Base-by-base conservation (phyloP, 257 asterid genomes). In the Anisodus tanguticus region DNA sequence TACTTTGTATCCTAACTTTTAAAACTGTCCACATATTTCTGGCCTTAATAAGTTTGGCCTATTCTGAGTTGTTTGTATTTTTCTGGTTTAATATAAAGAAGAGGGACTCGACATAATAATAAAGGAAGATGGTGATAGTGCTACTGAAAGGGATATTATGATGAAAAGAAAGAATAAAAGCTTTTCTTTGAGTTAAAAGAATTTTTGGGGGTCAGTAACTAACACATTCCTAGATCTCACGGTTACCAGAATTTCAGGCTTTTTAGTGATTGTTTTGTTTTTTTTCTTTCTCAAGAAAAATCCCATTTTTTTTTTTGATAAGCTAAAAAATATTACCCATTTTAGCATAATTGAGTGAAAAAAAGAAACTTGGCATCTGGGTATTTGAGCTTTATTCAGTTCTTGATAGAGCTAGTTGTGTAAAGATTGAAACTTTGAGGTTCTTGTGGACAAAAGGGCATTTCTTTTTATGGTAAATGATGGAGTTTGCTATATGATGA, bases 151-250 rank as follows among this genome's bases (percentile, higher is more conserved):
- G 87, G 88, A 85, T 31, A 31, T 31, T 86, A 57, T 89, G 82
- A 79, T 84, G 84, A 77, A 57, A 70, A 82, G 55, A 83, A 31
- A 81, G 85, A 74, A 74, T 31, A 85, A 76, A 83, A 79, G 12
- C 70, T 81, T 41, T 66, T 81, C 22, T 59, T 81, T 4, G 35
- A 31, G 35, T 31, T 31, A 80, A 68, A 54, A 70, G 91, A 91
- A 90, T 86, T 86, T 84, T 88, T 82, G 85, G 91, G 92, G 87
- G 88, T 87, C 87, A 85, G 88, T 88, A 88, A 66, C 83, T 51
- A 66, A 53, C 11, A 54, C 85, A 85, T 85, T 91, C 91, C 86
- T 94, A 91, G 93, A 93, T 95, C 97, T 93, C 97, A 87, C 91
- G 89, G 85, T 87, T 84, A 45, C 69, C 88, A 83, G 89, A 91